Base-by-base conservation (phyloP, 2,329 filamentous ascomycete genomes). In the Pseudohalonectria lignicola region DNA sequence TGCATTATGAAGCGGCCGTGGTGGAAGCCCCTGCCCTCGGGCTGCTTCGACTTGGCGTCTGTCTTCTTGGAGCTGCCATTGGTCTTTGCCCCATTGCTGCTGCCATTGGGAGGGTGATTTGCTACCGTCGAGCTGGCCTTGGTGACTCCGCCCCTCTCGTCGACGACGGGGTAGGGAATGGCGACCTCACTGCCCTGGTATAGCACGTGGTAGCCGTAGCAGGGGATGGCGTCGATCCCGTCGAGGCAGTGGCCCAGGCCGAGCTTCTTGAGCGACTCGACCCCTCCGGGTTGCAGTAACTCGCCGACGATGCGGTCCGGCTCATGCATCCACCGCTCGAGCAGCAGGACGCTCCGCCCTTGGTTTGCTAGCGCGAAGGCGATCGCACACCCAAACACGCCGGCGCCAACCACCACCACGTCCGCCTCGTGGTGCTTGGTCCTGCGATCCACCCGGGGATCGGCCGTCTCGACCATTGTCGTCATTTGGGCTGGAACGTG, bases 301-400 rank as follows among this genome's bases (percentile, higher is more conserved):
- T 98, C 92, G 50, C 92, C 92, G 34, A 98, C 87, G 48, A 98
- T 98, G 46, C 92, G 79, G 63, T 96, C 83, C 16, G 92, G 92
- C 65, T 96, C 82, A 61, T 86, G 86, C 62, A 96, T 68, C 62
- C 79, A 93, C 52, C 76, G 76, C 65, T 98, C 92, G 36, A 98
- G 75, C 37, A 98, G 67, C 19, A 96, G 72, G 19, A 98, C 88
- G 56, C 84, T 93, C 45, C 92, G 79, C 39, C 87, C 88, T 63
- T 96, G 92, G 50, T 83, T 80, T 42, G 84, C 88, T 33, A 96
- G 71, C 17, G 90, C 78, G 45, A 80, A 83, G 15, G 92, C 90
- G 17, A 87, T 68, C 16, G 88, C 85, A 58, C 86, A 94, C 30
- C 92, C 92, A 45, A 94, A 76, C 41, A 96, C 73, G 39, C 92